phyloP scores from a whole-genome alignment of 2,329 filamentous ascomycete species.

The Alternaria atra region DNA sequence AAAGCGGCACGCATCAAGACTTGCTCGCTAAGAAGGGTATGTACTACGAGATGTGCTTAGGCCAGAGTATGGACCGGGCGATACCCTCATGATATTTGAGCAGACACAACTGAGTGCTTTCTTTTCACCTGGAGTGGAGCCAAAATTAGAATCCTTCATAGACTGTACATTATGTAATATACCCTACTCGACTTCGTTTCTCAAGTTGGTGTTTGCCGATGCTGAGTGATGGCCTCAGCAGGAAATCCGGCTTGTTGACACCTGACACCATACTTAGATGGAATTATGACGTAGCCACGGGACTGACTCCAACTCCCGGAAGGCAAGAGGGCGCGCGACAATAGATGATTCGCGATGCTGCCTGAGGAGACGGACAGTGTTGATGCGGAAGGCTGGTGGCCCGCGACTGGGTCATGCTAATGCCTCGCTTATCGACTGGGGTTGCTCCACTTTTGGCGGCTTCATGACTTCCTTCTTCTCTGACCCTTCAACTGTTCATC shows the following conservation, averaged over 20 bases:
- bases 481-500: neutral
- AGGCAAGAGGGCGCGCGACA: neutral
- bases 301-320: neutral
- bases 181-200: neutral
- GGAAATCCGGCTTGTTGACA: neutral
- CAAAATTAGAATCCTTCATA: neutral
- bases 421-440: conserved; percentile 6
- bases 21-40: conserved; percentile 50
- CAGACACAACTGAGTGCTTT: neutral
- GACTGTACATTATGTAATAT: neutral
- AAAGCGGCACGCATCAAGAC: conserved; percentile 71
- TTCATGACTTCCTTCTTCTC: neutral
- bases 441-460: conserved; percentile 3
- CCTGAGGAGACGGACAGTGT: conserved; percentile 3
- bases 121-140: neutral
- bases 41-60: conserved; percentile 58
- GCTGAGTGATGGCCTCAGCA: neutral
- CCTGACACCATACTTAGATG: neutral
- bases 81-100: conserved; percentile 24
- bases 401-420: conserved; percentile 13
- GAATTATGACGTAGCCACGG: neutral
- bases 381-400: conserved; percentile 16
- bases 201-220: neutral
- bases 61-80: conserved; percentile 52
- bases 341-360: conserved; percentile 1